Base-by-base conservation (phyloP, 2,329 filamentous ascomycete genomes). In the Cryphonectria parasitica region DNA sequence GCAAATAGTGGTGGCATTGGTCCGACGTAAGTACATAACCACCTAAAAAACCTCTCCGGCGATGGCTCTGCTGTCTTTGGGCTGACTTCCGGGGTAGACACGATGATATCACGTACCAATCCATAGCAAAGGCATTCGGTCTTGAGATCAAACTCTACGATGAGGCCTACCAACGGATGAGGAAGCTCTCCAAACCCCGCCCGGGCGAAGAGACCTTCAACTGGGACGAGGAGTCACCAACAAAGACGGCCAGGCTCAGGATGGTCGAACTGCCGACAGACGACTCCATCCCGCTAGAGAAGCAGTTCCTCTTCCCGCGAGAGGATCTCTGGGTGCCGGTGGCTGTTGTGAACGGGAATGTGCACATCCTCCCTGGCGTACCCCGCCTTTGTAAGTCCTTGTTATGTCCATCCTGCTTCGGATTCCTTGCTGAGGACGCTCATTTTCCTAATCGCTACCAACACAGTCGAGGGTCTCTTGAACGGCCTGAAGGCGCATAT, bases 61-160 rank as follows among this genome's bases (percentile, higher is more conserved):
- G 15, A 56, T 25, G 1, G 54, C 56, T 19, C 34, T 41, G 3
- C 11, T 28, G 17, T 28, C 68, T 71, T 74, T 63, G 73, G 69
- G 25, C 60, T 60, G 54, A 63, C 36, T 22, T 4, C 45, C 1
- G 10, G 22, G 43, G 22, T 75, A 97, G 93, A 69, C 95, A 98
- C 84, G 96, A 99, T 81, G 96, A 99, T 79, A 98, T 98, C 75
- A 98, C 96, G 36, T 99, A 99, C 83, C 87, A 92, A 78, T 95
- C 94, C 54, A 97, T 99, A 79, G 95, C 93, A 74, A 94, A 94
- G 79, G 96, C 95, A 10, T 98, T 98, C 79, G 83, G 85, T 60
- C 85, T 98, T 10, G 88, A 90, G 19, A 84, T 98, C 25, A 87
- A 90, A 75, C 86, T 97, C 39, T 93, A 98, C 83, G 83, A 93